Evolutionary conservation across 345 rosid species (phyloP), one percentile per base, ranked within the genome.

Genomic region (Hirschfeldia incana): DNA sequence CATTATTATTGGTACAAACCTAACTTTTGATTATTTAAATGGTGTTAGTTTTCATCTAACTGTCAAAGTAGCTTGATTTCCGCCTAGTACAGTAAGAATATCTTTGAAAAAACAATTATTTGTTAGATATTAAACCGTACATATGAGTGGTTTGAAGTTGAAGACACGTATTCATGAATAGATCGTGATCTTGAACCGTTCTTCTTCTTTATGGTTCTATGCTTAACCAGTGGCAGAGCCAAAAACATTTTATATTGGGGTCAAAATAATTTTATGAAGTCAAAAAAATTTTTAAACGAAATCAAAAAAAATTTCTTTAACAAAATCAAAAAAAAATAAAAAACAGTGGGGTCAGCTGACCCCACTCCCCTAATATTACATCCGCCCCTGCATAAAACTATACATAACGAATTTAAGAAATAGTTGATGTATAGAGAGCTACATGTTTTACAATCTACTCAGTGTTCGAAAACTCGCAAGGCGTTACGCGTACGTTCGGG

Each of bases 161-260:
- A 59, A 67, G 39, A 59, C 55, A 59, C 69, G 80, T 70, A 13
- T 46, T 67, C 27, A 78, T 78, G 74, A 33, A 60, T 73, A 26
- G 74, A 79, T 79, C 78, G 65, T 79, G 78, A 67, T 67, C 34
- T 67, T 67, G 34, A 79, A 78, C 74, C 33, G 26, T 66, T 66
- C 37, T 57, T 71, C 49, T 37, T 37, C 33, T 70, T 33, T 77
- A 63, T 68, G 28, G 53, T 76, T 32, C 29, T 36, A 68, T 60
- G 65, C 65, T 21, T 21, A 21, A 21, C 21, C 21, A 21, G 21
- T 21, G 21, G 21, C 21, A 1, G 21, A 21, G 21, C 21, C 21
- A 21, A 21, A 21, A 21, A 21, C 21, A 21, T 21, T 21, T 21
- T 21, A 21, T 21, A 21, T 1, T 21, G 21, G 21, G 21, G 21